Evolutionary conservation across 345 rosid genomes (phyloP), one percentile per base, ranked within the genome.

Genomic region (Populus deltoides): DNA sequence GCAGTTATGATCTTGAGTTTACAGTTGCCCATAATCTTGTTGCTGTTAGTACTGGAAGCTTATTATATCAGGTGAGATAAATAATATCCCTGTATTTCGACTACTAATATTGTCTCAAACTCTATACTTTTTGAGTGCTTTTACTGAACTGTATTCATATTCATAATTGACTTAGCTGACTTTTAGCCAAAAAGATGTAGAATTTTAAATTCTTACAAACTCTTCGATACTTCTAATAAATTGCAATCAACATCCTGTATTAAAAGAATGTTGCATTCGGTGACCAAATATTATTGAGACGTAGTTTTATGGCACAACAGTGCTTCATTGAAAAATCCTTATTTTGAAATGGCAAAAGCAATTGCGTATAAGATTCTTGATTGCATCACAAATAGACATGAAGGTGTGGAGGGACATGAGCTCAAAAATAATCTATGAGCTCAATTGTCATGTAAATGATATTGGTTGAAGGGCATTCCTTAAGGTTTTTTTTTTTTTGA

Each of bases 1-100:
- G 85, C 90, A 96, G 99, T 84, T 96, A 84, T 49, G 94, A 93
- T 90, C 83, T 96, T 89, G 98, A 96, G 85, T 96, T 96, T 73
- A 93, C 98, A 2, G 99, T 96, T 83, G 91, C 98, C 62, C 92
- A 85, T 45, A 85, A 96, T 86, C 92, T 88, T 75, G 93, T 96
- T 66, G 99, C 98, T 68, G 99, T 93, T 81, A 93, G 98, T 80
- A 85, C 87, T 75, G 99, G 99, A 65, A 93, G 80, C 84, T 87
- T 96, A 81, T 83, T 92, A 9, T 90, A 89, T 83, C 97, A 93
- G 97, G 98, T 96, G 85, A 87, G 88, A 74, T 81, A 15, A 70
- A 63, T 59, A 38, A 59, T 71, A 65, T 75, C 18, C 24, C 72
- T 71, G 49, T 49, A 49, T 16, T 49, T 16, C 22, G 1, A 15